Evolutionary conservation across 1,284 basidiomycete genomes (phyloP).

Genomic region (Pterula multifida): DNA sequence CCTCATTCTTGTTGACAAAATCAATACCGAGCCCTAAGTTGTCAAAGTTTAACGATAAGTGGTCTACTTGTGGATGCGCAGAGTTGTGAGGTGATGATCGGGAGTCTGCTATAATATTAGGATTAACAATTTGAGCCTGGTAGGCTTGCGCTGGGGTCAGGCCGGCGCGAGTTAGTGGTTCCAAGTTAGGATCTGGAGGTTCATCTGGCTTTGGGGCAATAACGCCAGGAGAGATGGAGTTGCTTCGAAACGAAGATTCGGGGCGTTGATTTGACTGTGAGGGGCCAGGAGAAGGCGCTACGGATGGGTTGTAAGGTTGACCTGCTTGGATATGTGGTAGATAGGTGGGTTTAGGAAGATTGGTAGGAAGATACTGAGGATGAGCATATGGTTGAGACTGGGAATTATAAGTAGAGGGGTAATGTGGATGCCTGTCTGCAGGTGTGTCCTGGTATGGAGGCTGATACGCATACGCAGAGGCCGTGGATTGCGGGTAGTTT

Average conservation of each 20-base stretch:
- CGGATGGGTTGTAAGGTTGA: conserved; percentile 18
- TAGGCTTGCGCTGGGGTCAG: conserved; percentile 70
- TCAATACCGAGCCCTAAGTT: conserved; percentile 44
- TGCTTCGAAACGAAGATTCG: conserved; percentile 32
- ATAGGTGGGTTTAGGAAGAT: conserved; percentile 16
- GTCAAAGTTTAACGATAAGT: conserved; percentile 19
- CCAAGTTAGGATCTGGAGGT: conserved; percentile 37
- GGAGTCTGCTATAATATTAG: conserved; percentile 8
- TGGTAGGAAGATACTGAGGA: conserved; percentile 15
- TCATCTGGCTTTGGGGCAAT: conserved; percentile 40
- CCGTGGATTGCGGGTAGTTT: conserved; percentile 12
- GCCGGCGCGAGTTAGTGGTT: conserved; percentile 34
- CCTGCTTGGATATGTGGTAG: conserved; percentile 18
- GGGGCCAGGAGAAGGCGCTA: conserved; percentile 27
- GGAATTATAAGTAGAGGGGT: conserved; percentile 14
- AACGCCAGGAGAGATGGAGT: conserved; percentile 27
- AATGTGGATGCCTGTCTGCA: conserved; percentile 17
- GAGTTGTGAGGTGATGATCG: conserved; percentile 15
- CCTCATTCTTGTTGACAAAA: conserved; percentile 26
- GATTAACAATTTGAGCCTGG: conserved; percentile 53
- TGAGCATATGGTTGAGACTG: conserved; percentile 16
- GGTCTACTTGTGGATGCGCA: conserved; percentile 16
- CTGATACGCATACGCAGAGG: conserved; percentile 7
- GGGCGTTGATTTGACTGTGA: conserved; percentile 26
- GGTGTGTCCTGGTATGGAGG: conserved; percentile 12